These are phyloP conservation scores for Rosa persica DNA, from an alignment of 306 rosid genomes.

Conservation along the genomic window DNA sequence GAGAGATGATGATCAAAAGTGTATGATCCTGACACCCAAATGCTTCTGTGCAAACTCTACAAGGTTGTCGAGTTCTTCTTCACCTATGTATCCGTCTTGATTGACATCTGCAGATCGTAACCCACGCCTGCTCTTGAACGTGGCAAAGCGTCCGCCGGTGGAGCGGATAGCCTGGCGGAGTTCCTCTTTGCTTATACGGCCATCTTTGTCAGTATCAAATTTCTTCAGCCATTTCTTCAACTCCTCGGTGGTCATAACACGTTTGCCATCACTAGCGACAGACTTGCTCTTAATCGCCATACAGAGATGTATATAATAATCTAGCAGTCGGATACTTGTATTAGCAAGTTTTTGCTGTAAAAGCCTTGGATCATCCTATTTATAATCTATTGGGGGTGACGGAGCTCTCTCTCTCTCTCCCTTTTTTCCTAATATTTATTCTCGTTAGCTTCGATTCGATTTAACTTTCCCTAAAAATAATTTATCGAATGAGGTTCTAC, in stretches of 20 bases:
- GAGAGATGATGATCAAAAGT: neutral
- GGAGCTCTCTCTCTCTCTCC: neutral
- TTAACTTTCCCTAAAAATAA: neutral
- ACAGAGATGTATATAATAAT: neutral
- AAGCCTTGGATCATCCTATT: neutral
- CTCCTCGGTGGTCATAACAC: constrained; percentile 24
- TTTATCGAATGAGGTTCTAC: neutral
- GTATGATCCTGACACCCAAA: constrained; percentile 12
- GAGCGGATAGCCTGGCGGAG: constrained; percentile 7
- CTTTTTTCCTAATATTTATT: neutral
- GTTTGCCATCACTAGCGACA: constrained; percentile 14
- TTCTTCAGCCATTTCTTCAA: constrained; percentile 21
- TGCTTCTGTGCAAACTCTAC: constrained; percentile 22
- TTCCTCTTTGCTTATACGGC: constrained; percentile 21
- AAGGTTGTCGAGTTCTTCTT: constrained; percentile 19
- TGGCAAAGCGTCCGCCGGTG: neutral
- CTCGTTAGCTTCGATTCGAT: neutral
- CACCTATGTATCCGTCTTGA: constrained; percentile 12
- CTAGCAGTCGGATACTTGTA: neutral
- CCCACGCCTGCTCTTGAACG: constrained; percentile 4
- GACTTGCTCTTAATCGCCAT: constrained; percentile 6
- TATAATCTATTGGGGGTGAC: neutral
- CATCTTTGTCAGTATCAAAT: constrained; percentile 30
- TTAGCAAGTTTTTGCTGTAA: neutral
- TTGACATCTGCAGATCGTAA: neutral